phyloP scores from a whole-genome alignment of 2,329 filamentous ascomycete genomes.

The Alternaria brassicicola region DNA sequence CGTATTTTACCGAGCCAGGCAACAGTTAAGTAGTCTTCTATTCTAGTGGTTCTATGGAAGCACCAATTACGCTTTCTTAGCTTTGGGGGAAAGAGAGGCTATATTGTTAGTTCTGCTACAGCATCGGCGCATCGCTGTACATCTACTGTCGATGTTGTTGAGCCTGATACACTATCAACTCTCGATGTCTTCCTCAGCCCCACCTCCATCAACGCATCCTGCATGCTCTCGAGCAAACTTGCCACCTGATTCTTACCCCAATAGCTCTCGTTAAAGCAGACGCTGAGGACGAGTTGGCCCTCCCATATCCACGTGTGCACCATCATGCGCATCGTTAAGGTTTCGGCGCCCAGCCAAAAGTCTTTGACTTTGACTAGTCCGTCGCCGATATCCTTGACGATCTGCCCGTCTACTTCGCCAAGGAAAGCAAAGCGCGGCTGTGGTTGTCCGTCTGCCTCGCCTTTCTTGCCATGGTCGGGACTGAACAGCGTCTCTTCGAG shows the following conservation, averaged over 20 bases:
- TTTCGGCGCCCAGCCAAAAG: constrained; percentile 33
- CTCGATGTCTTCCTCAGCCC: constrained; percentile 1
- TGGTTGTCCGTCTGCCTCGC: constrained; percentile 16
- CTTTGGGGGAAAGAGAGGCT: not conserved
- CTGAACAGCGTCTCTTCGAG: constrained; percentile 16
- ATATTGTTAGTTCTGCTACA: not conserved
- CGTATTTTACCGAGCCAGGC: too few species aligned
- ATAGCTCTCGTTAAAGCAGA: constrained; percentile 32
- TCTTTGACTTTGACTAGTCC: constrained; percentile 26
- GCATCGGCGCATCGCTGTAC: not conserved
- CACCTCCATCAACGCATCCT: constrained; percentile 22
- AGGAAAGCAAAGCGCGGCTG: constrained; percentile 29
- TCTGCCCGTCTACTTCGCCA: constrained; percentile 27
- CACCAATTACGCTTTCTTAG: too few species aligned
- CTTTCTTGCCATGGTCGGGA: constrained; percentile 7
- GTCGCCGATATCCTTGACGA: constrained; percentile 18
- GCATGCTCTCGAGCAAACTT: constrained; percentile 19
- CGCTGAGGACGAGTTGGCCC: constrained; percentile 25
- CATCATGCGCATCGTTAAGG: constrained; percentile 32
- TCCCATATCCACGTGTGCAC: constrained; percentile 34
- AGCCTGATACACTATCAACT: not conserved
- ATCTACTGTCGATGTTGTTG: not conserved
- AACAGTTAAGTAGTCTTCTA: too few species aligned
- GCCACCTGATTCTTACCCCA: constrained; percentile 25
- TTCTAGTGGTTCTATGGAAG: too few species aligned